phyloP scores from a whole-genome alignment of 192 early-diverging fungal species.

The Jimgerdemannia flammicorona region DNA sequence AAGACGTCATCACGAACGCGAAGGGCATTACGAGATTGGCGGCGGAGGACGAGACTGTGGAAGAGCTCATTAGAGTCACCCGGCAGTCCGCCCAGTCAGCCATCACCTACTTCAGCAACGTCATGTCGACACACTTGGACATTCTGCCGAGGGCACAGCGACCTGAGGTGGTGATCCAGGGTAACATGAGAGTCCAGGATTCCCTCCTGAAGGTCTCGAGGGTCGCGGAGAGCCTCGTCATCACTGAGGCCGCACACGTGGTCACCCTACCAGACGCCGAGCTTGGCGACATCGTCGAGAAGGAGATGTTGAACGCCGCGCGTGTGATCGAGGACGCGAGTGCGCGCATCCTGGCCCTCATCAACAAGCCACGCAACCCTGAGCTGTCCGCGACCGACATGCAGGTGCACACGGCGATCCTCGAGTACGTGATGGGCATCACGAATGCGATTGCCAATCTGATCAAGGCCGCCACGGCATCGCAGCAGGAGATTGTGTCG shows the following conservation, averaged over 20 bases:
- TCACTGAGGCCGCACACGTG: slow-evolving; percentile 50
- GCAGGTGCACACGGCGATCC: slow-evolving; percentile 87
- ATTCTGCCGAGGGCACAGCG: slow-evolving; percentile 58
- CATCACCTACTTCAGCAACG: slow-evolving; percentile 83
- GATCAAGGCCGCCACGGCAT: slow-evolving; percentile 90
- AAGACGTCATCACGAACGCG: slow-evolving; percentile 79
- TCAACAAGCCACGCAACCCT: slow-evolving; percentile 72
- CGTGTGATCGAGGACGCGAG: slow-evolving; percentile 91
- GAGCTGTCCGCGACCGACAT: slow-evolving; percentile 68
- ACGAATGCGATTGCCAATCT: slow-evolving; percentile 93
- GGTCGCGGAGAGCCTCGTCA: slow-evolving; percentile 73
- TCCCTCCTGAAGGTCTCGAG: slow-evolving; percentile 68
- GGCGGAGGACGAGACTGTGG: slow-evolving; percentile 73
- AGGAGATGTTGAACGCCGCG: slow-evolving; percentile 90
- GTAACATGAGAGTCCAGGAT: slow-evolving; percentile 73
- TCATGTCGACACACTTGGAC: slow-evolving; percentile 74
- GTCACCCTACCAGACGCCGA: slow-evolving; percentile 62
- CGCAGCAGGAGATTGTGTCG: slow-evolving; percentile 96
- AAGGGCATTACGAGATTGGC: slow-evolving; percentile 88
- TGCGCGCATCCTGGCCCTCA: slow-evolving; percentile 71
- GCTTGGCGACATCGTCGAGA: slow-evolving; percentile 87
- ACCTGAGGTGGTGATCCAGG: slow-evolving; percentile 69
- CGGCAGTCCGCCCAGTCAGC: slow-evolving; percentile 59
- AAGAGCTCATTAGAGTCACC: slow-evolving; percentile 70
- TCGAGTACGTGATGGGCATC: slow-evolving; percentile 88